These are phyloP conservation scores for Podaxis pistillaris DNA, from an alignment of 768 basidiomycete genomes.

Conservation along the genomic window DNA sequence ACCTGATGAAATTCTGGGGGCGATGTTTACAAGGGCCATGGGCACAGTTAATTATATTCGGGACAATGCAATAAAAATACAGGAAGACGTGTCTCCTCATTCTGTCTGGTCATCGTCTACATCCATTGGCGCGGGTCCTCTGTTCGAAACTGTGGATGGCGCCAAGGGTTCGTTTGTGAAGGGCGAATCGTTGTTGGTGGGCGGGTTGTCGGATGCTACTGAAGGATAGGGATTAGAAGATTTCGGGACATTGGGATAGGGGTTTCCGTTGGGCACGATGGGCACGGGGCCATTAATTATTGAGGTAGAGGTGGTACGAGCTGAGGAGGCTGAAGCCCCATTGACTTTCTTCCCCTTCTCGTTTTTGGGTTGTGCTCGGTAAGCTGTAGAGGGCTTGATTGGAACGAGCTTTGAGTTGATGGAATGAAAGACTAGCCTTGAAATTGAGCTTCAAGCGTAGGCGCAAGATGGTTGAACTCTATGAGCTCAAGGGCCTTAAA, in stretches of 20 bases:
- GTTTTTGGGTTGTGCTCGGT: slow-evolving; percentile 60
- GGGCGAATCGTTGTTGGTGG: background rate
- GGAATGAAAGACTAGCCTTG: slow-evolving; percentile 41
- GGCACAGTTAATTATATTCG: background rate
- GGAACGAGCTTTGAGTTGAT: background rate
- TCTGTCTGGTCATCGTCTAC: slow-evolving; percentile 9
- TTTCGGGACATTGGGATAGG: slow-evolving; percentile 3
- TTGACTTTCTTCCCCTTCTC: slow-evolving; percentile 52
- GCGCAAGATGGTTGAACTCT: slow-evolving; percentile 71
- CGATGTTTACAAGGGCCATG: background rate
- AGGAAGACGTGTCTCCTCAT: background rate
- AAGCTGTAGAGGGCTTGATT: slow-evolving; percentile 39
- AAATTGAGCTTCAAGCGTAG: slow-evolving; percentile 62
- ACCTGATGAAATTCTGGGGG: background rate
- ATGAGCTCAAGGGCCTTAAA: slow-evolving; percentile 81
- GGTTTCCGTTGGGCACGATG: slow-evolving; percentile 1
- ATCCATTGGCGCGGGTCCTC: slow-evolving; percentile 15
- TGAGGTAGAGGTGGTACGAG: slow-evolving; percentile 21
- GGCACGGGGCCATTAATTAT: slow-evolving; percentile 20
- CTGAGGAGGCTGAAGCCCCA: slow-evolving; percentile 16
- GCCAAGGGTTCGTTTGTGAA: slow-evolving; percentile 4
- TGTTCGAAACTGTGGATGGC: background rate
- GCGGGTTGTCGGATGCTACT: background rate
- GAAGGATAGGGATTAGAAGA: slow-evolving; percentile 9
- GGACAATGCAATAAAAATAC: background rate